Evolutionary conservation across 2,329 filamentous ascomycete species (phyloP).

Genomic region (Calonectria pauciramosa): DNA sequence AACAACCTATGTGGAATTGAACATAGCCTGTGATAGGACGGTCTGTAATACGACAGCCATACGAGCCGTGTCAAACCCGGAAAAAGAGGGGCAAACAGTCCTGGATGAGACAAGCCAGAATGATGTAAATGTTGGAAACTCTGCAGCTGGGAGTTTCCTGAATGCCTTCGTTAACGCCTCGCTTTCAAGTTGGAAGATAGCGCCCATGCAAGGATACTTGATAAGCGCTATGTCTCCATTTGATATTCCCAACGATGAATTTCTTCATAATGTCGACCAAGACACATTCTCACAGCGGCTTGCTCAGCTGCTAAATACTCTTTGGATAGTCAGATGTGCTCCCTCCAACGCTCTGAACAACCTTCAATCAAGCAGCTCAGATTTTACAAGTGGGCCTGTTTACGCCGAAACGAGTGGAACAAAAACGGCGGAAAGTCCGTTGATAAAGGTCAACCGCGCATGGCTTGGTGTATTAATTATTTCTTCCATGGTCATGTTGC

Average conservation of each 20-base stretch:
- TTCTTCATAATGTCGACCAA: background rate
- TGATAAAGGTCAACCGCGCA: background rate
- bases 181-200: background rate
- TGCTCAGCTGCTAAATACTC: conserved; percentile 16
- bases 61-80: background rate
- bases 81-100: background rate
- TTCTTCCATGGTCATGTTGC: conserved; percentile 6
- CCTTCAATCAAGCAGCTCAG: background rate
- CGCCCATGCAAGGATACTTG: conserved; percentile 10
- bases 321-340: conserved; percentile 17
- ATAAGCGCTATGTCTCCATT: conserved; percentile 13
- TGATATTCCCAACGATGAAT: background rate
- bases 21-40: background rate
- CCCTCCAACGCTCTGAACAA: conserved; percentile 10
- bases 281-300: conserved; percentile 6
- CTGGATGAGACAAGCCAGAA: background rate
- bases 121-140: no score
- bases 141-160: background rate
- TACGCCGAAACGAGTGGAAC: background rate
- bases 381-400: background rate
- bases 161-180: background rate
- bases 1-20: conserved; percentile 13
- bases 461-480: conserved; percentile 15
- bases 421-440: background rate
- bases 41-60: background rate